A percentile compares a stretch with the other conserved stretches of the same genome.
phyloP scores from a whole-genome alignment of 164 flowering plant species.

The Annona squamosa region DNA sequence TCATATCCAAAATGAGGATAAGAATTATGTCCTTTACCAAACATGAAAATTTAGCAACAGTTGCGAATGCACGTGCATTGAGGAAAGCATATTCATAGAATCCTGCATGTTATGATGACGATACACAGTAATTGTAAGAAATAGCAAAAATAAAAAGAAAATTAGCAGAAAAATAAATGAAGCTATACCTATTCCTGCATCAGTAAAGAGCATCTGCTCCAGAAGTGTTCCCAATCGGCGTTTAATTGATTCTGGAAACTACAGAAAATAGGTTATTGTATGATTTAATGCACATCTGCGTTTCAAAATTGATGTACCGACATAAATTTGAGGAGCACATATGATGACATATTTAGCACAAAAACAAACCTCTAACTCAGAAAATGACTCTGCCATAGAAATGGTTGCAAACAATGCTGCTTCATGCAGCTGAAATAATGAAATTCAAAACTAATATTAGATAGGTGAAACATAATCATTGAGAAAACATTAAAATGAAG shows the following conservation, averaged over 20 bases:
- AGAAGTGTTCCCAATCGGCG: slow-evolving; percentile 31
- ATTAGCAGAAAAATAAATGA: not conserved
- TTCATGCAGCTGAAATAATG: slow-evolving; percentile 60
- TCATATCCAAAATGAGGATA: not conserved
- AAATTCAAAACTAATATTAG: not conserved
- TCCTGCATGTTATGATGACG: slow-evolving; percentile 39
- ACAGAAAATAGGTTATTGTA: not conserved
- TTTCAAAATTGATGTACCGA: not conserved
- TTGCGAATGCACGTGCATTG: slow-evolving; percentile 67
- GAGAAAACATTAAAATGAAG: not conserved
- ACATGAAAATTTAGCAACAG: slow-evolving; percentile 69
- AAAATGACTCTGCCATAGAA: slow-evolving; percentile 71
- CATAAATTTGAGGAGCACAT: not conserved
- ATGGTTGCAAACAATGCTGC: slow-evolving; percentile 74
- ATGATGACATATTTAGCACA: not conserved
- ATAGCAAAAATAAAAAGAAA: not conserved
- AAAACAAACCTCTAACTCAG: slow-evolving; percentile 57
- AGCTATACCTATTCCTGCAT: slow-evolving; percentile 46
- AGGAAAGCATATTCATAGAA: slow-evolving; percentile 79
- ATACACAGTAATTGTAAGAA: slow-evolving; percentile 7
- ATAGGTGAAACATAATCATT: not conserved
- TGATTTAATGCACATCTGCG: not conserved
- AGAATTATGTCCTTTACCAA: slow-evolving; percentile 39
- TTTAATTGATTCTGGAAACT: slow-evolving; percentile 44
- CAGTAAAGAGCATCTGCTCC: slow-evolving; percentile 57